A percentile compares a stretch with the other conserved stretches of the same genome.
These are phyloP conservation scores for Cornus controversa DNA, from an alignment of 148 eudicot species.

Conservation along the genomic window DNA sequence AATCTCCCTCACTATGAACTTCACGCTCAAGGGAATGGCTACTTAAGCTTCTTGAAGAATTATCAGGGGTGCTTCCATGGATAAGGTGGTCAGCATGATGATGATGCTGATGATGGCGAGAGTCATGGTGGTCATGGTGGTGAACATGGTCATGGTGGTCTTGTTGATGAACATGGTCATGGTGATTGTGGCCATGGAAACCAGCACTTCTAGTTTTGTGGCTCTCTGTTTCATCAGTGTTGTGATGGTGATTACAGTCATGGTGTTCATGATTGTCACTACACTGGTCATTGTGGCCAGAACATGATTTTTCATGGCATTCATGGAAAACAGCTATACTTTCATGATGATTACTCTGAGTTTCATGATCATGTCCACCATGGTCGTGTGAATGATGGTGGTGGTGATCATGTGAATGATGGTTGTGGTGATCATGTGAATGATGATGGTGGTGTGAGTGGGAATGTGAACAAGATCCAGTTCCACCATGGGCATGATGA, in stretches of 20 bases:
- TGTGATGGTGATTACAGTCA: slow-evolving; percentile 23
- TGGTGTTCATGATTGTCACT: slow-evolving; percentile 19
- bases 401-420: slow-evolving; percentile 16
- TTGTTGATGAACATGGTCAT: slow-evolving; percentile 1
- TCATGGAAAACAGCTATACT: slow-evolving; percentile 24
- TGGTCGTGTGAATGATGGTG: slow-evolving; percentile 15
- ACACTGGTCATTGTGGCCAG: neutral
- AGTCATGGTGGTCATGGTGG: slow-evolving; percentile 15
- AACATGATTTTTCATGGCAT: slow-evolving; percentile 6
- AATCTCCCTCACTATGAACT: slow-evolving; percentile 4
- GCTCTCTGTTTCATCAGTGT: slow-evolving; percentile 9
- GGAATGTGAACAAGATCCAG: slow-evolving; percentile 68
- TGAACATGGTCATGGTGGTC: slow-evolving; percentile 23
- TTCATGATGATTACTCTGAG: slow-evolving; percentile 26
- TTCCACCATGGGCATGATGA: slow-evolving; percentile 97
- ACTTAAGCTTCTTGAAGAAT: neutral
- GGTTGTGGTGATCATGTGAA: slow-evolving; percentile 9
- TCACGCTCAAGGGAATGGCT: neutral
- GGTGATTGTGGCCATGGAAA: slow-evolving; percentile 14
- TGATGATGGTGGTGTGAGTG: slow-evolving; percentile 26
- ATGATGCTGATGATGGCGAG: slow-evolving; percentile 21
- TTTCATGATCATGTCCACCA: slow-evolving; percentile 31
- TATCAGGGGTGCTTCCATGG: slow-evolving; percentile 14
- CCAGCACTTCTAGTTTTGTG: neutral
- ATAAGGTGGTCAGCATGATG: slow-evolving; percentile 16